Evolutionary conservation across 1,284 basidiomycete species (phyloP), one percentile per base, ranked within the genome.

Genomic region (Ceratobasidium sp.): DNA sequence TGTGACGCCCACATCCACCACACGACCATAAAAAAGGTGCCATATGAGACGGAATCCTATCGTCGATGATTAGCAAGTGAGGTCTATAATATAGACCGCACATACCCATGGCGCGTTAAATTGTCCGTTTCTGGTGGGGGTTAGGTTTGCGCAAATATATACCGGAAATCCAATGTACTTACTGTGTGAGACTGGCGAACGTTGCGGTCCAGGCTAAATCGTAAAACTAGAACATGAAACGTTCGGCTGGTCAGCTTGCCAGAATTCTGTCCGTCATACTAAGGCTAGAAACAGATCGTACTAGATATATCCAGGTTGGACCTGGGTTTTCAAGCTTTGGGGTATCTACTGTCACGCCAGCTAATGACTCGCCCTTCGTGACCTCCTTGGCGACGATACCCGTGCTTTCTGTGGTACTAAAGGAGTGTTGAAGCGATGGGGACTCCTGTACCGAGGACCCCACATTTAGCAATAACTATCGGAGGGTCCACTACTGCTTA

Each of bases 201-300:
- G 71, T 73, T 15, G 71, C 71, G 2, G 71, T 73, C 71, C 71
- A 73, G 2, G 71, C 71, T 5, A 73, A 24, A 29, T 73, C 71
- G 29, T 73, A 73, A 45, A 73, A 62, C 71, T 73, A 45, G n/a
- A 7, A 33, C 27, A 11, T 31, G 11, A 41, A 41, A 11, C 36
- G 11, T 41, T 41, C 36, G 11, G 4, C 11, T 41, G 11, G 11
- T 41, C 11, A 41, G 36, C 36, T 4, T 5, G 36, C 36, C 36
- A 5, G 11, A 41, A 4, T 41, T 36, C 3, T 29, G 22, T 41
- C 11, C 36, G n/a, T n/a, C n/a, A n/a, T n/a, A n/a, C n/a, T n/a
- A n/a, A n/a, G n/a, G n/a, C n/a, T n/a, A n/a, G n/a, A n/a, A 15
- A 11, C 9, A 54, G n/a, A 15, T 36, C 48, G 31, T 17, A 67